Percentiles rank a stretch among this genome's conserved stretches.
Evolutionary conservation across 257 asterid genomes (phyloP).

Genomic region (Misopates orontium): DNA sequence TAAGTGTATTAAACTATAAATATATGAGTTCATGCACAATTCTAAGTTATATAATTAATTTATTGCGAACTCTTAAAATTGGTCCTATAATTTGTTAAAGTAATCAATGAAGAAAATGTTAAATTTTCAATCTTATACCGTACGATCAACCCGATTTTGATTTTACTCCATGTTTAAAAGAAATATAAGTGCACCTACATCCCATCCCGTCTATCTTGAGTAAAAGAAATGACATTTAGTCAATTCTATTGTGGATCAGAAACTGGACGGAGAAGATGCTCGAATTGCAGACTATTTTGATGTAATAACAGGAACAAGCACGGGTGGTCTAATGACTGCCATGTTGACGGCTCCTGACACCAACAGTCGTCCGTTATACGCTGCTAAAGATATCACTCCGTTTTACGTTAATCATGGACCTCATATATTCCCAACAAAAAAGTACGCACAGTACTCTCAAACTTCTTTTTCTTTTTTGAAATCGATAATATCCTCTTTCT

Average conservation of each 20-base stretch:
- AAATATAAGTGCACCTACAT: too few relatives aligned
- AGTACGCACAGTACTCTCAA: constrained; percentile 15
- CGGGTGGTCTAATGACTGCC: constrained; percentile 62
- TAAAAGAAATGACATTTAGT: not conserved
- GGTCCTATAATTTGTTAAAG: too few relatives aligned
- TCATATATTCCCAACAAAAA: constrained; percentile 38
- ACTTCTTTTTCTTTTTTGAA: not conserved
- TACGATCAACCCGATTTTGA: too few relatives aligned
- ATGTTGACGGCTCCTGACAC: constrained; percentile 56
- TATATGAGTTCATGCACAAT: not conserved
- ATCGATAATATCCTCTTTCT: too few relatives aligned
- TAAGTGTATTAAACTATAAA: too few relatives aligned
- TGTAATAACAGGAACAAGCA: constrained; percentile 69
- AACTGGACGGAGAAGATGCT: constrained; percentile 57
- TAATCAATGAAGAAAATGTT: too few relatives aligned
- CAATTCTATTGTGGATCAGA: constrained; percentile 24
- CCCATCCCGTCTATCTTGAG: too few relatives aligned
- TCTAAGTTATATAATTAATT: not conserved
- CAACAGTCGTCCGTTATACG: constrained; percentile 46
- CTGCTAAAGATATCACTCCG: constrained; percentile 55
- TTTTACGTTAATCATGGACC: constrained; percentile 48
- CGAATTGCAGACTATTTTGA: constrained; percentile 66
- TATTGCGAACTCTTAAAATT: too few relatives aligned
- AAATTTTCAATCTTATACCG: too few relatives aligned
- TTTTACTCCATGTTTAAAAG: too few relatives aligned